Base-by-base conservation (phyloP, 495 filamentous ascomycete genomes). In the Xylaria curta region DNA sequence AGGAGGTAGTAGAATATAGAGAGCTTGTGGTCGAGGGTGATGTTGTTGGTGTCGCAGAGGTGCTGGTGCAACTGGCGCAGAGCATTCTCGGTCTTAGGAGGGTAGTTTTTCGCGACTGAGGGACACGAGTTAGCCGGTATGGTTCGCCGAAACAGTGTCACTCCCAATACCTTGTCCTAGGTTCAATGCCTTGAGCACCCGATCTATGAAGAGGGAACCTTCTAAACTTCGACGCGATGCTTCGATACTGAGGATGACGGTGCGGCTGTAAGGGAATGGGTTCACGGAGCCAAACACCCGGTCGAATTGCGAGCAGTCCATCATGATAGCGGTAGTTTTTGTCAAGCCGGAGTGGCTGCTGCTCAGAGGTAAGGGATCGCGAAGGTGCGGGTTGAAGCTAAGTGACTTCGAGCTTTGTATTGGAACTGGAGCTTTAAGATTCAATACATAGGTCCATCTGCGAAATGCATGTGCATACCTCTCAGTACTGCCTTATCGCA, bases 1-100 rank as follows among this genome's bases (percentile, higher is more conserved):
- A 95, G 86, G 68, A 96, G 82, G 81, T 96, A 96, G 82, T 91
- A 95, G 67, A 96, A 82, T 58, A 94, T 85, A 13, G 92, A 91
- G 75, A 93, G 88, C 79, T 94, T 93, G 77, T 93, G 89, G 80
- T 92, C 90, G 56, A 89, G 82, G 31, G 91, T 86, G 62, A 89
- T 84, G 47, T 82, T 84, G 26, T 84, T 86, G 54, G 81, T 84
- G 13, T 83, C 80, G 70, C 89, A 85, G 68, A 96, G 91, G 46
- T 88, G 85, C 36, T 86, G 79, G 78, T 94, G 87, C 0, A 95
- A 86, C 42, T 85, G 85, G 75, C 87, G 87, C 38, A 95, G 85
- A 69, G 89, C 88, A 59, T 81, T 79, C 72, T 89, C 90, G 44
- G 86, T 86, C 74, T 86, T 88, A 0, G 93, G 92, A 21, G 93